Evolutionary conservation across 106 monocot genomes (phyloP), one percentile per base, ranked within the genome.

Genomic region (Acorus calamus): DNA sequence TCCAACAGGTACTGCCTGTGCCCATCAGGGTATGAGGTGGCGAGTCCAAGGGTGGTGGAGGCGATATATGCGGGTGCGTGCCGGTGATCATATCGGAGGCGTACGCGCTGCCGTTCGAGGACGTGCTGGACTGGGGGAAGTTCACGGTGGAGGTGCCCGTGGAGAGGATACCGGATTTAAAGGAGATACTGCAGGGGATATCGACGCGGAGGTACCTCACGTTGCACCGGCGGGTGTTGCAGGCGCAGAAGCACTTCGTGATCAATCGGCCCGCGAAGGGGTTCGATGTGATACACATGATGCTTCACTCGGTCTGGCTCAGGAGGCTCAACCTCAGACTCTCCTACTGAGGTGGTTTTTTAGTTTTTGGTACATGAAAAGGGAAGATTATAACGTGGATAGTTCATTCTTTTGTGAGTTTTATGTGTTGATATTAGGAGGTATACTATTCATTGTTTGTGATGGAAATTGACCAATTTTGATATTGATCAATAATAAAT

Each of bases 21-120:
- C 50, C 92, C 92, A 0, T 87, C 87, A 12, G 84, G 92, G 5
- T 84, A 80, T 53, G 92, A 92, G 70, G 92, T 92, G 4, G 92
- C 84, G 5, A 92, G 81, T 42, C 84, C 87, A 2, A 67, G 87
- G 63, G 66, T 87, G 5, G 79, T 84, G 3, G 84, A 92, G 64
- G 61, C 92, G 0, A 75, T 92, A 4, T 84, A 81, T 65, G 52
- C 69, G 46, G 92, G 1, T 92, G 92, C 49, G 84, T 87, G 12
- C 92, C 92, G 0, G 92, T 87, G 13, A 74, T 92, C 47, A 84
- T 92, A 9, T 81, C 87, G 0, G 74, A 65, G 5, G 55, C 55
- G 3, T 87, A 88, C 48, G 77, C 81, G 4, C 79, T 73, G 2
- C 92, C 92, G 5, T 85, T 84, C 63, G 62, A 73, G 46, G 92